Percentiles rank a stretch among this genome's conserved stretches.
phyloP scores from a whole-genome alignment of 2,329 filamentous ascomycete species.

The Stagonosporopsis cucurbitacearum region DNA sequence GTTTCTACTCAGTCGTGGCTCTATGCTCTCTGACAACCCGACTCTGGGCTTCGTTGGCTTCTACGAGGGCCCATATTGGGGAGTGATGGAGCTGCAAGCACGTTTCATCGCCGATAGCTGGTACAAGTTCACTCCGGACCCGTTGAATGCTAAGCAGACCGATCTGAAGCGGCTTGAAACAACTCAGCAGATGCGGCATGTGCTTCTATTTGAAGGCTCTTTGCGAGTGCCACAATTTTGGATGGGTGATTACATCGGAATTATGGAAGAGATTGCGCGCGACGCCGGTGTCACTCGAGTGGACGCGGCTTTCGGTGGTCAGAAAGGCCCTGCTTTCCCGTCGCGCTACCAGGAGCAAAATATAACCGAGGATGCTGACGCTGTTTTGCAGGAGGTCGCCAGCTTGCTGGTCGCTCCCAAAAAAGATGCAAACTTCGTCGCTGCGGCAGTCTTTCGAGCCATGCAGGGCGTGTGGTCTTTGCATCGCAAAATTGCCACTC shows the following conservation, averaged over 20 bases:
- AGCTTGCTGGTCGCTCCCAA: conserved; percentile 53
- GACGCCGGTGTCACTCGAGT: conserved; percentile 61
- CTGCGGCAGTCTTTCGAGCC: conserved; percentile 72
- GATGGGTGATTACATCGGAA: conserved; percentile 79
- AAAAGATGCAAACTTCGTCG: conserved; percentile 60
- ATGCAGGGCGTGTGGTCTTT: conserved; percentile 74
- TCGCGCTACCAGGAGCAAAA: conserved; percentile 39
- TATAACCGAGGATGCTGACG: conserved; percentile 51
- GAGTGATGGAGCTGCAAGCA: conserved; percentile 86
- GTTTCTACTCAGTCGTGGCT: conserved; percentile 71
- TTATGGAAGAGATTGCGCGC: conserved; percentile 73
- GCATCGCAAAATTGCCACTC: conserved; percentile 62
- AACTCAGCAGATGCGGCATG: conserved; percentile 53
- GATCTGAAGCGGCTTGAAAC: conserved; percentile 28
- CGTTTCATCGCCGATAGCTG: conserved; percentile 70
- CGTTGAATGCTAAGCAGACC: neutral
- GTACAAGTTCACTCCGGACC: conserved; percentile 44
- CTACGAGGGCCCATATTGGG: conserved; percentile 86
- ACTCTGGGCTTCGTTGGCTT: conserved; percentile 81
- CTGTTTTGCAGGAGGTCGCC: conserved; percentile 56
- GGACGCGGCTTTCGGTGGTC: conserved; percentile 50
- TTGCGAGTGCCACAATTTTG: conserved; percentile 72
- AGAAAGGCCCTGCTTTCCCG: conserved; percentile 56
- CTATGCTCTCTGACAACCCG: conserved; percentile 66
- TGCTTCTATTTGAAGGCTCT: conserved; percentile 35